Evolutionary conservation across 2,329 filamentous ascomycete genomes (phyloP), one percentile per base, ranked within the genome.

Genomic region (Phoma sp.): DNA sequence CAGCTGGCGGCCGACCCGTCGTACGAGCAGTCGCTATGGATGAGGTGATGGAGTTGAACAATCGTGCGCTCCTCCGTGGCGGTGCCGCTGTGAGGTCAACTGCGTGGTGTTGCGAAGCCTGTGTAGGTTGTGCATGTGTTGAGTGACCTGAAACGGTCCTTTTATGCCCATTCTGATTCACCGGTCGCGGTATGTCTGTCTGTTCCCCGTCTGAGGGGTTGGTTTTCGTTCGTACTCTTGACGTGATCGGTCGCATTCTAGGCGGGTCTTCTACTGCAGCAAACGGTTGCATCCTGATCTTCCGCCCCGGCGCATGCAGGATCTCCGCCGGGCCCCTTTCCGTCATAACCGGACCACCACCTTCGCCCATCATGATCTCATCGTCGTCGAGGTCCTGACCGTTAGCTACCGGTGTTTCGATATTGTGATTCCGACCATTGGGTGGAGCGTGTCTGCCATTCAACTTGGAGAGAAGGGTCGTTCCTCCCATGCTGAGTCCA

Each of bases 91-190:
- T 73, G n/a, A 72, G 71, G 50, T 78, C 76, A n/a, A 61, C 48
- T 4, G 61, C 32, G 33, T 65, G 60, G n/a, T 47, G 52, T 33
- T 51, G 70, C 55, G 44, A 64, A 59, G 29, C 69, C 57, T 63
- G 62, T 13, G 48, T 33, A 37, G 75, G 71, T 25, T 74, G 59
- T 11, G 50, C 29, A 14, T 76, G 74, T n/a, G 75, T 68, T 5
- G 80, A 78, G 63, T 96, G 91, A 4, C 93, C 93, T 36, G 93
- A 96, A n/a, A 96, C 85, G 1, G 92, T 97, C 63, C 93, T 86
- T 77, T 97, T 98, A 72, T 92, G 86, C 56, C 93, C 90, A 30
- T 74, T 73, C 58, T 75, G 66, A 43, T 69, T 69, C 33, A 72
- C 69, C 7, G 72, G 72, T 33, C 69, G 58, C 4, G 71, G 69